Percentiles rank a stretch among this genome's conserved stretches.
phyloP scores from a whole-genome alignment of 2,329 filamentous ascomycete genomes.

The Ascosphaera apis region DNA sequence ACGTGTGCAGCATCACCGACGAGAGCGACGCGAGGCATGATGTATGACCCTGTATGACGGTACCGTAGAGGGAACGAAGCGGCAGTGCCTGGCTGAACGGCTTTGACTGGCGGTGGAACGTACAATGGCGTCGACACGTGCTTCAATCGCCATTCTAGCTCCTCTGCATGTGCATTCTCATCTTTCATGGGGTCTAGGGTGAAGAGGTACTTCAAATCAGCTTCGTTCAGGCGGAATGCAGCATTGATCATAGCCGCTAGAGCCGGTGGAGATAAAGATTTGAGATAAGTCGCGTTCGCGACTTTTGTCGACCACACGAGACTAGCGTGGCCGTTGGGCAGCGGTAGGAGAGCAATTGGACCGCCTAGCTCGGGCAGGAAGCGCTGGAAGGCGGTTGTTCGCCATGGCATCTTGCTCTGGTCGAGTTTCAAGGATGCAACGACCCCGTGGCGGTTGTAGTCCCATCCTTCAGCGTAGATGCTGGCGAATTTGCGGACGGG shows the following conservation, averaged over 20 bases:
- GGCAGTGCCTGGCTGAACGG: constrained; percentile 54
- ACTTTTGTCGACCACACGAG: constrained; percentile 91
- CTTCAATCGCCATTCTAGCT: constrained; percentile 60
- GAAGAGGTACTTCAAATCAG: constrained; percentile 70
- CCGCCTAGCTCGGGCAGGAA: constrained; percentile 64
- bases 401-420: constrained; percentile 13
- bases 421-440: constrained; percentile 63
- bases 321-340: constrained; percentile 62
- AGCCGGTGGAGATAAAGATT: constrained; percentile 46
- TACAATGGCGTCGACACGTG: constrained; percentile 37
- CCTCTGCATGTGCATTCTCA: constrained; percentile 36
- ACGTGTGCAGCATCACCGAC: constrained; percentile 91
- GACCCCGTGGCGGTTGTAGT: constrained; percentile 74
- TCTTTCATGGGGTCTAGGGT: constrained; percentile 24
- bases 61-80: constrained; percentile 82
- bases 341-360: constrained; percentile 70
- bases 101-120: constrained; percentile 42
- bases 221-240: constrained; percentile 58
- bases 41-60: constrained; percentile 85
- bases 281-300: constrained; percentile 53
- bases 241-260: constrained; percentile 82
- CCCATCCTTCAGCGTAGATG: constrained; percentile 74
- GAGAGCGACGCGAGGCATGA: constrained; percentile 69
- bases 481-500: constrained; percentile 76
- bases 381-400: constrained; percentile 73